phyloP scores from a whole-genome alignment of 179 eudicot genomes.

The Drosera spatulata region DNA sequence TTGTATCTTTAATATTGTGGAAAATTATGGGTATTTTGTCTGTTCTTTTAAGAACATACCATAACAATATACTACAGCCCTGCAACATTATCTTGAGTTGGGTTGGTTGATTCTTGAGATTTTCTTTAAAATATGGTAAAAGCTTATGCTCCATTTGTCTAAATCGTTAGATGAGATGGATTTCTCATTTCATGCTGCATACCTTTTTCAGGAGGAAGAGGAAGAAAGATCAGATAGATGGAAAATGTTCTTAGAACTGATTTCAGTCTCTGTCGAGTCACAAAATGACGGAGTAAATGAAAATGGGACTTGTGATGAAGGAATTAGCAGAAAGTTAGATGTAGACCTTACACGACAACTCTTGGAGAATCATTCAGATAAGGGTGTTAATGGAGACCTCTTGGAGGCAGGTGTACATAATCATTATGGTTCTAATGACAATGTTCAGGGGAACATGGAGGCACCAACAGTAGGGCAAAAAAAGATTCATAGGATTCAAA shows the following conservation, averaged over 20 bases:
- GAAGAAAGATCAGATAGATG: slow-evolving; percentile 97
- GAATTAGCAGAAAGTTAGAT: slow-evolving; percentile 9
- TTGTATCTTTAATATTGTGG: no score
- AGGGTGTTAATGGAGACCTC: slow-evolving; percentile 15
- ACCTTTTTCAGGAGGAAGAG: slow-evolving; percentile 75
- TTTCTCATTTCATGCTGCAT: background rate
- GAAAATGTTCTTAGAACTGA: slow-evolving; percentile 61
- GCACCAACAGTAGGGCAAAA: slow-evolving; percentile 16
- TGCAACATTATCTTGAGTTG: no score
- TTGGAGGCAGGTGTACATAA: slow-evolving; percentile 7
- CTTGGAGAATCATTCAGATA: slow-evolving; percentile 14
- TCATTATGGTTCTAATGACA: slow-evolving; percentile 20
- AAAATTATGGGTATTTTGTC: no score
- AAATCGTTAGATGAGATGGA: background rate
- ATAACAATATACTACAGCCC: no score
- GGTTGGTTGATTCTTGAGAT: background rate
- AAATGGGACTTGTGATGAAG: slow-evolving; percentile 15
- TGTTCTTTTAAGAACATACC: no score
- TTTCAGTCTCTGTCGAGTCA: slow-evolving; percentile 40
- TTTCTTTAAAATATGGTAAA: slow-evolving; percentile 2
- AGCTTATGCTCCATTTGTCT: background rate
- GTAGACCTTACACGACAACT: slow-evolving; percentile 17
- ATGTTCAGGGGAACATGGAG: slow-evolving; percentile 20
- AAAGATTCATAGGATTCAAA: slow-evolving; percentile 44
- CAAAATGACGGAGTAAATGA: slow-evolving; percentile 23